Conservation (phyloP, 129 eudicot genomes). For the Smallanthus sonchifolius region DNA sequence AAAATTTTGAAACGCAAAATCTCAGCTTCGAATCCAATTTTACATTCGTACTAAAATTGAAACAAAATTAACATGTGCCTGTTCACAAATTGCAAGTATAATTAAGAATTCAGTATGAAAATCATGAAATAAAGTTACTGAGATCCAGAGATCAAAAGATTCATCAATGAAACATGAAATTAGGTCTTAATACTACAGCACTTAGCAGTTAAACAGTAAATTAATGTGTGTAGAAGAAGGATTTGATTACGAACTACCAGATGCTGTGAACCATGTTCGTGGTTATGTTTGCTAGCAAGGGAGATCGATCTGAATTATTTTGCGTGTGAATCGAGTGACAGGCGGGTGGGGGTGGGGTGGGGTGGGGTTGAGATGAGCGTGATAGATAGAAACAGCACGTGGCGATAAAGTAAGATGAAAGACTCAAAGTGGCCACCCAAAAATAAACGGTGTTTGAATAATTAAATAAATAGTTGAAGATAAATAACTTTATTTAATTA, state of each 20-base stretch:
- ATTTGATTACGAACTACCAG: slow-evolving; percentile 22
- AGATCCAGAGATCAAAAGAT: neutral
- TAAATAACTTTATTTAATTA: no score
- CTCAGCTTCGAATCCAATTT: neutral
- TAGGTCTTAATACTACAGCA: neutral
- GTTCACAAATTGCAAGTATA: neutral
- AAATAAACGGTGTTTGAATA: no score
- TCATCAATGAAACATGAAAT: slow-evolving; percentile 3
- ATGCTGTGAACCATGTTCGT: slow-evolving; percentile 10
- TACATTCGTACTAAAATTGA: neutral
- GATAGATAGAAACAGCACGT: slow-evolving; percentile 13
- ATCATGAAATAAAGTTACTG: neutral
- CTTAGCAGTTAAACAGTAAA: slow-evolving; percentile 4
- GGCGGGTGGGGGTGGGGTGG: neutral
- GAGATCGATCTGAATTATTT: slow-evolving; percentile 9
- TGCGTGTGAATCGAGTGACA: neutral
- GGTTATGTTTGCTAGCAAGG: neutral
- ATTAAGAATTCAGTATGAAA: slow-evolving; percentile 4
- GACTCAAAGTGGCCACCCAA: slow-evolving; percentile 8
- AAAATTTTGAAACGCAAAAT: neutral
- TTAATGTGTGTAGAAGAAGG: neutral
- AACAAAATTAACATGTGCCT: neutral
- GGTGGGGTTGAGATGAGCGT: neutral
- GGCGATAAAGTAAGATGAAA: neutral
- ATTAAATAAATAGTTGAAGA: no score